Conservation (phyloP, 1,284 basidiomycete species). For the Cryptococcus wingfieldii region DNA sequence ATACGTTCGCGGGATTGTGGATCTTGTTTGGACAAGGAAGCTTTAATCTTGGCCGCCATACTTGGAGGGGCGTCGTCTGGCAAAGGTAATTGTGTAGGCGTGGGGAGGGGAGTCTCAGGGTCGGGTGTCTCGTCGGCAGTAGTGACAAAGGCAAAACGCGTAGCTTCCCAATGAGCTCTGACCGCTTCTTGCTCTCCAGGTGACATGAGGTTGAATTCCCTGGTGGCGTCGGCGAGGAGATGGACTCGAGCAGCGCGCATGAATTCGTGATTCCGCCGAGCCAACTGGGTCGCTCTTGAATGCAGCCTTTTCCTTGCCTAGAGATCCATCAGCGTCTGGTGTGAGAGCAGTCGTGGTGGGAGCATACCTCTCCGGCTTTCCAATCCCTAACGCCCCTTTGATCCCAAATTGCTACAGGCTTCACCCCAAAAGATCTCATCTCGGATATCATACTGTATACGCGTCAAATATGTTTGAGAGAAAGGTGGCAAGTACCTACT, state of each 20-base stretch:
- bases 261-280: conserved; percentile 37
- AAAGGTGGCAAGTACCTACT: conserved; percentile 23
- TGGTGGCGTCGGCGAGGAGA: conserved; percentile 7
- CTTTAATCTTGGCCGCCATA: not conserved
- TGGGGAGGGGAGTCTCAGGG: not conserved
- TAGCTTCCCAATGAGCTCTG: conserved; percentile 14
- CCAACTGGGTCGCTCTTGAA: conserved; percentile 20
- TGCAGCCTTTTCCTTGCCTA: conserved; percentile 22
- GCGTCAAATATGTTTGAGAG: conserved; percentile 5
- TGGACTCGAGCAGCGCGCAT: conserved; percentile 15
- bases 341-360: not conserved
- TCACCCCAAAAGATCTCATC: conserved; percentile 34
- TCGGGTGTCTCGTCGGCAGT: not conserved
- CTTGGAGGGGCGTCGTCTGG: too few species aligned
- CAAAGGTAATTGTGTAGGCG: too few species aligned
- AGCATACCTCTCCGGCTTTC: conserved; percentile 44
- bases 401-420: conserved; percentile 46
- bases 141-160: conserved; percentile 10
- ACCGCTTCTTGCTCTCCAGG: conserved; percentile 16
- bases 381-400: conserved; percentile 42
- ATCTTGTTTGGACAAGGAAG: not conserved
- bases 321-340: not conserved
- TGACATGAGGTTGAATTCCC: conserved; percentile 10
- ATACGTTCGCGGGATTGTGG: not conserved
- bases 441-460: conserved; percentile 33